phyloP scores from a whole-genome alignment of 23 red algal genomes.

The Agarophyton chilense region DNA sequence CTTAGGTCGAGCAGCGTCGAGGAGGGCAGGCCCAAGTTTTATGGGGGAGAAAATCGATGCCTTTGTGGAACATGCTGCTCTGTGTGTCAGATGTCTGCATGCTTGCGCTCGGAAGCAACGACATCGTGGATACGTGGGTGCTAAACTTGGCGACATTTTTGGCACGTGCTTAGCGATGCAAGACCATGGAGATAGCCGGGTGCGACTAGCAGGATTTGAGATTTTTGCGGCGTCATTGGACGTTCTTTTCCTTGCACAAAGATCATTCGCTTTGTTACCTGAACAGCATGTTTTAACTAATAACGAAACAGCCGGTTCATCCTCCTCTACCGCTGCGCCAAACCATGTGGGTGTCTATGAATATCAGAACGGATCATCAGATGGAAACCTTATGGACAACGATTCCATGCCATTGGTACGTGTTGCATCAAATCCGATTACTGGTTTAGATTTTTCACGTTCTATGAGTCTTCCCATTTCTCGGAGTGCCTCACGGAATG shows the following conservation, averaged over 20 bases:
- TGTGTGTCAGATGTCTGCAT: constrained; percentile 65
- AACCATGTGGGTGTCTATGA: constrained; percentile 13
- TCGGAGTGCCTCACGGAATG: constrained; percentile 17
- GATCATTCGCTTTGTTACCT: constrained; percentile 32
- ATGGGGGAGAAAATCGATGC: constrained; percentile 75
- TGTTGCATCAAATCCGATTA: constrained; percentile 1
- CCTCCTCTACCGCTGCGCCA: constrained; percentile 3
- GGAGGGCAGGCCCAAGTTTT: constrained; percentile 43
- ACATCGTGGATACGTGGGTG: constrained; percentile 68
- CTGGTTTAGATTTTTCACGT: constrained; percentile 8
- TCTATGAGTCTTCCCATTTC: constrained; percentile 17
- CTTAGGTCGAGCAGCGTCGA: constrained; percentile 32
- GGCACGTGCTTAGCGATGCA: constrained; percentile 79
- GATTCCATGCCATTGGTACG: constrained; percentile 14
- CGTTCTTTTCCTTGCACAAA: constrained; percentile 71
- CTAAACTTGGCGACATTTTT: constrained; percentile 76
- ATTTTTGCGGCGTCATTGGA: constrained; percentile 83
- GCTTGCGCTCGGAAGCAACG: constrained; percentile 26
- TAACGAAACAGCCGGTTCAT: constrained; percentile 19
- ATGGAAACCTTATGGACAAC: background rate
- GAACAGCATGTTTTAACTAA: constrained; percentile 1
- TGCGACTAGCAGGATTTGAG: constrained; percentile 77
- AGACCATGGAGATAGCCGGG: constrained; percentile 78
- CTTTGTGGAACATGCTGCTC: constrained; percentile 77
- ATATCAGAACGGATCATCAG: constrained; percentile 26